These are phyloP conservation scores for Aspergillus ellipticus DNA, from an alignment of 495 filamentous ascomycete genomes.

Conservation along the genomic window DNA sequence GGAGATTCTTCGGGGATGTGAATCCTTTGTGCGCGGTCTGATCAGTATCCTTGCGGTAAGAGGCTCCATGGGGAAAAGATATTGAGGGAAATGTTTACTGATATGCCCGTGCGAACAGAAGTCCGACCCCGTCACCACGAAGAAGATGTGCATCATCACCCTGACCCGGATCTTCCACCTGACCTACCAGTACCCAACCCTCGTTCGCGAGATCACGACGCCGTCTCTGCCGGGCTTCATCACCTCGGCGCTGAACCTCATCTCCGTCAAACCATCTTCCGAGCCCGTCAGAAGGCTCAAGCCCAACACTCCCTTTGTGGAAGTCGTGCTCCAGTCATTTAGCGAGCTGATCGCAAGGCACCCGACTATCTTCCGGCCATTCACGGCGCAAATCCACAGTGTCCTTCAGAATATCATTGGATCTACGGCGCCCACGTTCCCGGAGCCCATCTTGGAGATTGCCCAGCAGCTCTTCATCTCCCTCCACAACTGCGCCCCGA, in stretches of 20 bases:
- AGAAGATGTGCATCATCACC: constrained; percentile 69
- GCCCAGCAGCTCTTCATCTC: constrained; percentile 60
- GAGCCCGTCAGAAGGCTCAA: constrained; percentile 42
- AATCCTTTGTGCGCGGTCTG: constrained; percentile 68
- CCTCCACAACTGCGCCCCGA: constrained; percentile 71
- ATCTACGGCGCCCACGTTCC: constrained; percentile 29
- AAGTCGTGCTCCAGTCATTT: constrained; percentile 62
- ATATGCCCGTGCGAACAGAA: constrained; percentile 45
- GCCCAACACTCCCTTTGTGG: constrained; percentile 46
- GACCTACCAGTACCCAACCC: constrained; percentile 72
- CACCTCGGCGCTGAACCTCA: constrained; percentile 64
- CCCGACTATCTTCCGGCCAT: constrained; percentile 75
- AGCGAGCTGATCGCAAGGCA: constrained; percentile 68
- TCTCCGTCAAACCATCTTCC: constrained; percentile 44
- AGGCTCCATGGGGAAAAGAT: not conserved
- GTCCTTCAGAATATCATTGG: constrained; percentile 49
- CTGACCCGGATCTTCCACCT: constrained; percentile 78
- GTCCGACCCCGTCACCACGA: constrained; percentile 65
- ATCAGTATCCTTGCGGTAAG: constrained; percentile 65
- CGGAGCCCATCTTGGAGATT: constrained; percentile 45
- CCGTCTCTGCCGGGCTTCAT: constrained; percentile 73
- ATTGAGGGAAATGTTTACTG: constrained; percentile 10
- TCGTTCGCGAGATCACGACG: constrained; percentile 84
- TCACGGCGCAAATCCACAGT: constrained; percentile 59
- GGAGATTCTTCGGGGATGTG: constrained; percentile 66